phyloP scores from a whole-genome alignment of 116 monocot genomes.

The Phalaenopsis hybrid region DNA sequence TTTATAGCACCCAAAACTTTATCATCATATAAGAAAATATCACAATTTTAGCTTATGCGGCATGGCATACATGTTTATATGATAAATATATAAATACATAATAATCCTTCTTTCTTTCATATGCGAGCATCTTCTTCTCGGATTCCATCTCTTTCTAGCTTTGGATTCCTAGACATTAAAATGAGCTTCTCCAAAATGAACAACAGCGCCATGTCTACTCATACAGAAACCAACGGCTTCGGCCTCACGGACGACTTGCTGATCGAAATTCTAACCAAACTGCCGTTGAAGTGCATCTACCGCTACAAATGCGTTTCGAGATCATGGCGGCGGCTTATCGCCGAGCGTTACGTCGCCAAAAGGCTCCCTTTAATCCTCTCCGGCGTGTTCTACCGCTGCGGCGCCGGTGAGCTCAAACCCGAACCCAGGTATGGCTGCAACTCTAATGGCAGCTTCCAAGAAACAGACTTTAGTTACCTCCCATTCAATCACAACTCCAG shows the following conservation, averaged over 20 bases:
- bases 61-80: too few species aligned
- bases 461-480: slow-evolving; percentile 29
- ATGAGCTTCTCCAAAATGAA: neutral
- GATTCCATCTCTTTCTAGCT: neutral
- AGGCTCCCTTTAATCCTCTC: slow-evolving; percentile 29
- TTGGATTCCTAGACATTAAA: neutral
- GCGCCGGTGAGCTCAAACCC: neutral
- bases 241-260: slow-evolving; percentile 9
- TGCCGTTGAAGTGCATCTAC: slow-evolving; percentile 15
- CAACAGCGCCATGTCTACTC: neutral
- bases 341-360: slow-evolving; percentile 16
- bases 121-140: too few species aligned
- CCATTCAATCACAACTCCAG: slow-evolving; percentile 18
- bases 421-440: slow-evolving; percentile 13
- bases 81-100: too few species aligned
- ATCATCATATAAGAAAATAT: too few species aligned
- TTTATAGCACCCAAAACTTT: too few species aligned
- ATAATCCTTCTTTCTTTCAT: too few species aligned
- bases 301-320: slow-evolving; percentile 40
- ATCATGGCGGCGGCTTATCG: slow-evolving; percentile 31
- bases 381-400: slow-evolving; percentile 22
- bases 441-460: slow-evolving; percentile 4
- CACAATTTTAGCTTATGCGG: too few species aligned
- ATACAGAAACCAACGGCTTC: neutral
- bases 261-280: slow-evolving; percentile 15